These are phyloP conservation scores for Fallopia convolvulus DNA, from an alignment of 148 eudicot genomes.

Conservation along the genomic window DNA sequence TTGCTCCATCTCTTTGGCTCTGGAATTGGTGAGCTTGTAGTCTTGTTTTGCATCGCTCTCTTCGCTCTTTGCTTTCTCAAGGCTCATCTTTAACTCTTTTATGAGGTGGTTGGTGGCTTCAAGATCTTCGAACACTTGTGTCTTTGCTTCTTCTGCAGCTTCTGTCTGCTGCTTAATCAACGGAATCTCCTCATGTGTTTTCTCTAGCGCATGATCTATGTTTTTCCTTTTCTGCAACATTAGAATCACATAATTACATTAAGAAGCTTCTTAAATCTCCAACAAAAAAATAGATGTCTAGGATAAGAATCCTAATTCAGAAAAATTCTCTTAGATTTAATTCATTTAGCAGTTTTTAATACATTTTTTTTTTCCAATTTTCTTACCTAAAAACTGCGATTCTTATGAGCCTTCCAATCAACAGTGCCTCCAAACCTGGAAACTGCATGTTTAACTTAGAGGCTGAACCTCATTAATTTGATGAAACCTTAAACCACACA, in stretches of 20 bases:
- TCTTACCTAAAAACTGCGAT: conserved; percentile 66
- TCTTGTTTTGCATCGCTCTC: conserved; percentile 83
- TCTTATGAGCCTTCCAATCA: conserved; percentile 90
- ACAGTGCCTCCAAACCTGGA: conserved; percentile 91
- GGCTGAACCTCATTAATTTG: conserved; percentile 32
- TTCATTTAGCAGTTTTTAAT: neutral
- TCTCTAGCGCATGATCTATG: conserved; percentile 61
- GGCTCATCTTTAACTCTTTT: conserved; percentile 70
- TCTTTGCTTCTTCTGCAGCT: conserved; percentile 66
- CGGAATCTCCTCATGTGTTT: conserved; percentile 67
- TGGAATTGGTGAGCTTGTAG: conserved; percentile 64
- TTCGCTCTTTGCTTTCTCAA: conserved; percentile 70
- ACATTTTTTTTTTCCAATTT: neutral
- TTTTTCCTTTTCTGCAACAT: conserved; percentile 46
- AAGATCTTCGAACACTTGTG: conserved; percentile 49
- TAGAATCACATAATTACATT: neutral
- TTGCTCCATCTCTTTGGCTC: conserved; percentile 77
- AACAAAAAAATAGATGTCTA: too few species aligned
- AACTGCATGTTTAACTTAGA: conserved; percentile 82
- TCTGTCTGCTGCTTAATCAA: conserved; percentile 47
- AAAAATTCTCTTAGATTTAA: neutral
- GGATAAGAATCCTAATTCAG: neutral
- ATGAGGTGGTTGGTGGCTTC: conserved; percentile 67
- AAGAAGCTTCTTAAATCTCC: neutral
- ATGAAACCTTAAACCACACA: too few species aligned